These are phyloP conservation scores for Termitomyces eurrhizus DNA, from an alignment of 768 basidiomycete species.

Conservation along the genomic window DNA sequence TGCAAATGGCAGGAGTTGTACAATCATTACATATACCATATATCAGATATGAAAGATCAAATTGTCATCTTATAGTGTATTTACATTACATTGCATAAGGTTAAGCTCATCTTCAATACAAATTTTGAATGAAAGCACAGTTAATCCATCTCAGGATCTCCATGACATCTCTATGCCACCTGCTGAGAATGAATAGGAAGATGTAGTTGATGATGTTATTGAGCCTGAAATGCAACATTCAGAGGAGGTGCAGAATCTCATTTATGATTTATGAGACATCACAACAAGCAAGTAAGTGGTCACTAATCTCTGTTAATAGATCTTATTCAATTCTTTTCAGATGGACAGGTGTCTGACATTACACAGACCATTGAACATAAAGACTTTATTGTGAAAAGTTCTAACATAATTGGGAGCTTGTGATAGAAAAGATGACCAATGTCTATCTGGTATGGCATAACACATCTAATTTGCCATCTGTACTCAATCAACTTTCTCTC, in stretches of 20 bases:
- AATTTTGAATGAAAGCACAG: background rate
- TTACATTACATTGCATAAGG: background rate
- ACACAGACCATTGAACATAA: background rate
- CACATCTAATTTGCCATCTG: background rate
- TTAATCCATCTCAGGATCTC: background rate
- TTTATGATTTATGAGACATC: background rate
- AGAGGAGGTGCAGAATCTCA: background rate
- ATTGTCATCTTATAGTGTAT: background rate
- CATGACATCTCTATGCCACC: background rate
- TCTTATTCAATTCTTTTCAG: background rate
- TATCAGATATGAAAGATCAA: background rate
- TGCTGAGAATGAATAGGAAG: background rate
- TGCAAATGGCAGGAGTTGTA: background rate
- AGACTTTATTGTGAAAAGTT: background rate
- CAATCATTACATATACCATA: background rate
- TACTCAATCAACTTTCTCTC: too few relatives aligned
- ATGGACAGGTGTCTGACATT: background rate
- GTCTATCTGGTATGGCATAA: background rate
- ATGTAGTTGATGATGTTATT: background rate
- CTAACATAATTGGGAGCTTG: background rate
- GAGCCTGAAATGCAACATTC: background rate
- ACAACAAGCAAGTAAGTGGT: background rate
- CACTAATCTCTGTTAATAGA: background rate
- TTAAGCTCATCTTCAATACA: background rate
- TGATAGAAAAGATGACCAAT: background rate